Evolutionary conservation across 2,329 filamentous ascomycete species (phyloP).

Genomic region (Sclerotinia glacialis): DNA sequence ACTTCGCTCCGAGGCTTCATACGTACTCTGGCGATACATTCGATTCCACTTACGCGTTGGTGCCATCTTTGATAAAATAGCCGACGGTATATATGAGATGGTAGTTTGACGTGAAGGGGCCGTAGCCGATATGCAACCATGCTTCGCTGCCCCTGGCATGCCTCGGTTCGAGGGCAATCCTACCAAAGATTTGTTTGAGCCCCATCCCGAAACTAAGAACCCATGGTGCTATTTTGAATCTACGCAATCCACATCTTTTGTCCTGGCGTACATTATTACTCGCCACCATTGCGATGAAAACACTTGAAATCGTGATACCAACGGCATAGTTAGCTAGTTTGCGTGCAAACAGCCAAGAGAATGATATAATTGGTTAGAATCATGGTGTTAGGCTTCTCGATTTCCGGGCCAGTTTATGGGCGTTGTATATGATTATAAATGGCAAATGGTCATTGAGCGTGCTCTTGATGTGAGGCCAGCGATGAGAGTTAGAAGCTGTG

Average conservation of each 20-base stretch:
- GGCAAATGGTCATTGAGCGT: not conserved
- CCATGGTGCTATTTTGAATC: not conserved
- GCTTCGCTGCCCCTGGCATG: too few species aligned
- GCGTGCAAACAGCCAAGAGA: not conserved
- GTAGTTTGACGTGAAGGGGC: too few species aligned
- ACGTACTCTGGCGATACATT: too few species aligned
- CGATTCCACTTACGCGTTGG: too few species aligned
- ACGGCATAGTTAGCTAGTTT: not conserved
- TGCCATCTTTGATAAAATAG: too few species aligned
- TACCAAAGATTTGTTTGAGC: slow-evolving; percentile 28
- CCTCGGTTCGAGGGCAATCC: too few species aligned
- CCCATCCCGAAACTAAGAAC: slow-evolving; percentile 21
- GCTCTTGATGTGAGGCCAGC: not conserved
- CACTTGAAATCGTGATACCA: not conserved
- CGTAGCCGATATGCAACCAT: too few species aligned
- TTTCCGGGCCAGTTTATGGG: not conserved
- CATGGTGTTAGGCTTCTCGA: not conserved
- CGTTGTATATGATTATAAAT: not conserved
- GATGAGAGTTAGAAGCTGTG: too few species aligned
- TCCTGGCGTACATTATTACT: not conserved
- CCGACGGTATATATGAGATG: too few species aligned
- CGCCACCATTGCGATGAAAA: not conserved
- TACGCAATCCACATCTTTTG: not conserved
- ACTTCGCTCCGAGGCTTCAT: too few species aligned
- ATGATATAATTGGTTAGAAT: not conserved